Evolutionary conservation across 2,329 filamentous ascomycete genomes (phyloP).

Genomic region (Chrysoporthe puriensis): DNA sequence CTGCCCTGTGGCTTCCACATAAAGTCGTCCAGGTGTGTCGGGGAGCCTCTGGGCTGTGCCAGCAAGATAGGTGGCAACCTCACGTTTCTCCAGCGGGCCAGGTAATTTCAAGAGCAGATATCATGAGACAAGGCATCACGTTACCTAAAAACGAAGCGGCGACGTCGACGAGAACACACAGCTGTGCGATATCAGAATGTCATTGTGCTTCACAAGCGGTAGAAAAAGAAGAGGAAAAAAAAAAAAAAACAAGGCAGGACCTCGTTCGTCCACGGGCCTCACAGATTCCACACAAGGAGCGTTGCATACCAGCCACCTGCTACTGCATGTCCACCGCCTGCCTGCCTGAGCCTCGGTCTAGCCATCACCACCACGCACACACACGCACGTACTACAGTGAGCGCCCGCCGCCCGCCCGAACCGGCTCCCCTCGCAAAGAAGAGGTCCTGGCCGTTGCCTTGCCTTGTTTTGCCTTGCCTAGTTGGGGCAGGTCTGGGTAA

Average conservation of each 20-base stretch:
- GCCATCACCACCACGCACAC: neutral
- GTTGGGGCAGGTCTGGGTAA: constrained; percentile 1
- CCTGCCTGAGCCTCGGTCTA: neutral
- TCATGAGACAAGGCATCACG: neutral
- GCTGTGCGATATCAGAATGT: neutral
- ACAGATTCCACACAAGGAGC: neutral
- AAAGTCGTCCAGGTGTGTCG: too few relatives aligned
- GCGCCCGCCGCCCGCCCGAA: neutral
- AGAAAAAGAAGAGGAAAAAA: neutral
- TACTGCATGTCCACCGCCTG: neutral
- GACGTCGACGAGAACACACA: neutral
- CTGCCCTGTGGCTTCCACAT: neutral
- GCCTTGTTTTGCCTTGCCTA: neutral
- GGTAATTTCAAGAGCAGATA: neutral
- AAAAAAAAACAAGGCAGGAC: neutral
- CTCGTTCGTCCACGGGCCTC: neutral
- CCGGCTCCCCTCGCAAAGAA: neutral
- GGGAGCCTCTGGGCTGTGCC: neutral
- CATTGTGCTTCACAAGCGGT: neutral
- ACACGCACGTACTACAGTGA: too few relatives aligned
- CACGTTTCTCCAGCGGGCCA: neutral
- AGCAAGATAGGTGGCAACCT: neutral
- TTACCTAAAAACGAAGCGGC: neutral
- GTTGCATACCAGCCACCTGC: neutral
- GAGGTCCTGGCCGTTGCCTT: neutral